Evolutionary conservation across 331 rosid species (phyloP).

Genomic region (Quercus phellos): DNA sequence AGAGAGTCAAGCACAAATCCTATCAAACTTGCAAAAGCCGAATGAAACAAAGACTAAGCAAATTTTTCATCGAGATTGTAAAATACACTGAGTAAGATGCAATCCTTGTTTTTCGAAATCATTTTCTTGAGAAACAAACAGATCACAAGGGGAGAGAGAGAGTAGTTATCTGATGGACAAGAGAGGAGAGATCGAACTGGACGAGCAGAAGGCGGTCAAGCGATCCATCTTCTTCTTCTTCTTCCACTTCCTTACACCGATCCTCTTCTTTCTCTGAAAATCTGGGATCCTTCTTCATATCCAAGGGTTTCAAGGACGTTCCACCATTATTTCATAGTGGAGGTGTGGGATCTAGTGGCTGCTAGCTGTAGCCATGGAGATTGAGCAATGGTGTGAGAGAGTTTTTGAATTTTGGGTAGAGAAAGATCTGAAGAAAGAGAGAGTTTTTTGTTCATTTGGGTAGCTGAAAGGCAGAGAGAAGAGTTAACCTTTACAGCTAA

Average conservation of each 20-base stretch:
- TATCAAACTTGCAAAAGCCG: too few relatives aligned
- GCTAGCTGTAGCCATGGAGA: too few relatives aligned
- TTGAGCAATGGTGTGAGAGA: too few relatives aligned
- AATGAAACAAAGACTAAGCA: too few relatives aligned
- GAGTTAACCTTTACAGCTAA: too few relatives aligned
- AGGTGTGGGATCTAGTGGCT: too few relatives aligned
- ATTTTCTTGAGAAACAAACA: not conserved
- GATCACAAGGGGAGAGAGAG: not conserved
- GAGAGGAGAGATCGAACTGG: constrained; percentile 59
- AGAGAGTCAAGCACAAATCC: too few relatives aligned
- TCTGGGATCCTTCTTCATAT: not conserved
- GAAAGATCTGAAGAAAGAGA: too few relatives aligned
- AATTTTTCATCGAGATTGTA: not conserved
- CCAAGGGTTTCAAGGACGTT: constrained; percentile 13
- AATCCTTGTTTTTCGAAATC: not conserved
- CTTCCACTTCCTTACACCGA: not conserved
- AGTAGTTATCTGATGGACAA: constrained; percentile 43
- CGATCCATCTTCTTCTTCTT: constrained; percentile 17
- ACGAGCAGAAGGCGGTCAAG: constrained; percentile 59
- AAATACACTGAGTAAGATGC: not conserved
- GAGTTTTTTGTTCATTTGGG: too few relatives aligned
- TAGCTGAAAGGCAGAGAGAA: too few relatives aligned
- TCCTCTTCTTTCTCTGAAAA: constrained; percentile 4
- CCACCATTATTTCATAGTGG: not conserved
- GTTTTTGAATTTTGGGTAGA: too few relatives aligned